These are phyloP conservation scores for Raddia guianensis DNA, from an alignment of 176 grass and related monocot species.

Conservation along the genomic window DNA sequence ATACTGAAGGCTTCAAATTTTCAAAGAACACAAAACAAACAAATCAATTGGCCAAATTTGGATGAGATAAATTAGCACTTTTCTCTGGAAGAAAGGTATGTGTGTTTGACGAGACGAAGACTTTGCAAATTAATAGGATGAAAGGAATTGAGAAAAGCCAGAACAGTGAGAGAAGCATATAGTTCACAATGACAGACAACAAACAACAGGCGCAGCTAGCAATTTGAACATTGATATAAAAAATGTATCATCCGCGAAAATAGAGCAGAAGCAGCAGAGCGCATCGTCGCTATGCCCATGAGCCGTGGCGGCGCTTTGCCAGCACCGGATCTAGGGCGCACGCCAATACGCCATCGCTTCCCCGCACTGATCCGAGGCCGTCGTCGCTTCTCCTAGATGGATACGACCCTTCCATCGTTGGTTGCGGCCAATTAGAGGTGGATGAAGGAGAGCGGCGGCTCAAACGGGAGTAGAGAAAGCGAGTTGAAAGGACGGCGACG, in stretches of 20 bases:
- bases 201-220: background rate
- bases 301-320: too few species aligned
- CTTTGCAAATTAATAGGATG: slow-evolving; percentile 1
- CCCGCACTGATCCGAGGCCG: too few species aligned
- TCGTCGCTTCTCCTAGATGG: too few species aligned
- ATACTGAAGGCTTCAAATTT: slow-evolving; percentile 5
- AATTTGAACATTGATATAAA: background rate
- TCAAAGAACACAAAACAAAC: slow-evolving; percentile 8
- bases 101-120: slow-evolving; percentile 24
- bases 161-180: background rate
- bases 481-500: too few species aligned
- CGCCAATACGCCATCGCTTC: too few species aligned
- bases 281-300: too few species aligned
- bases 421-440: too few species aligned
- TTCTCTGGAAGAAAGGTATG: background rate
- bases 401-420: too few species aligned
- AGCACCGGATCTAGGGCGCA: too few species aligned
- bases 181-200: background rate
- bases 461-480: too few species aligned
- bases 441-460: too few species aligned
- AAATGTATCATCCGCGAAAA: slow-evolving; percentile 21
- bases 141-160: background rate
- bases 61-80: background rate
- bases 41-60: background rate
- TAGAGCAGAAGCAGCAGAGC: background rate